A percentile compares a stretch with the other conserved stretches of the same genome.
phyloP scores from a whole-genome alignment of 345 rosid species.

The Syzygium oleosum region DNA sequence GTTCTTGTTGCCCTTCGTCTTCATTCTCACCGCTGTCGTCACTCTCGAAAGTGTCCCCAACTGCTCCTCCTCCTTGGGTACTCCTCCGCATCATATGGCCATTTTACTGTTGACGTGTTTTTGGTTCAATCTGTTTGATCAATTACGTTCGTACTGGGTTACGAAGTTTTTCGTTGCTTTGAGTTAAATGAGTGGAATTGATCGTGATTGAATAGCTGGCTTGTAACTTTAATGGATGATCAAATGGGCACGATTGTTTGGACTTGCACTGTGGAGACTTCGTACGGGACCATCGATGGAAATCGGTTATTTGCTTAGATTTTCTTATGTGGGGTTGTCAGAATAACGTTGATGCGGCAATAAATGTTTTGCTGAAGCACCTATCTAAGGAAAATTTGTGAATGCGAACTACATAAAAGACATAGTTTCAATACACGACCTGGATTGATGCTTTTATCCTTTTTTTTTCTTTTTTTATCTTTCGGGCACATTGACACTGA shows the following conservation, averaged over 20 bases:
- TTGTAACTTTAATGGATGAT: neutral
- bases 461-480: neutral
- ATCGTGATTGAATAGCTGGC: neutral
- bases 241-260: neutral
- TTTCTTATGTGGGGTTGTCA: neutral
- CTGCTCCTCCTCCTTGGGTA: conserved; percentile 67
- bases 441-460: neutral
- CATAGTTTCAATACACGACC: neutral
- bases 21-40: conserved; percentile 95
- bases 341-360: neutral
- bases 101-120: neutral
- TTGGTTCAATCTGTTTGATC: neutral
- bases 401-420: neutral
- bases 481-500: neutral
- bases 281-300: neutral
- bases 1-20: conserved; percentile 94
- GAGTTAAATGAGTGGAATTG: neutral
- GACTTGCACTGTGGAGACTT: neutral
- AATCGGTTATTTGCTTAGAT: neutral
- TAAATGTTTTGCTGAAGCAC: neutral
- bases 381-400: neutral
- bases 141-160: neutral
- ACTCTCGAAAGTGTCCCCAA: conserved; percentile 99
- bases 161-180: neutral
- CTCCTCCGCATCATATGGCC: neutral